phyloP scores from a whole-genome alignment of 2,329 filamentous ascomycete genomes.

The Clonostachys rosea region DNA sequence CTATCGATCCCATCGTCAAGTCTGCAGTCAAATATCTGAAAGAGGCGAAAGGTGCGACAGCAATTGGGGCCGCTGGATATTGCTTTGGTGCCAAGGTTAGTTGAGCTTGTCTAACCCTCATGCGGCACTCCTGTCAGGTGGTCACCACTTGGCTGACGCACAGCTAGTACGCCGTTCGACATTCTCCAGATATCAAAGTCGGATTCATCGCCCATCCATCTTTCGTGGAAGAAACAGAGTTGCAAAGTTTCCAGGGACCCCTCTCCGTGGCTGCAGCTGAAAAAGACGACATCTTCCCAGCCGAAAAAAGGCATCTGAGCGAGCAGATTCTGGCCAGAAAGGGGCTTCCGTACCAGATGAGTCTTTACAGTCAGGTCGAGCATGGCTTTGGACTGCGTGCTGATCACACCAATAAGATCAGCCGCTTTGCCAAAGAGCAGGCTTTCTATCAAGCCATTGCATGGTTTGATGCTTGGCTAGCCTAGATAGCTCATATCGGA shows the following conservation, averaged over 20 bases:
- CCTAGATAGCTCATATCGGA: neutral
- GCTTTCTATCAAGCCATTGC: conserved; percentile 71
- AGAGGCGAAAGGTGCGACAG: conserved; percentile 45
- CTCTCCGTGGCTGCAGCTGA: conserved; percentile 63
- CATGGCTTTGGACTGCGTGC: conserved; percentile 74
- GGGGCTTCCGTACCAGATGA: conserved; percentile 69
- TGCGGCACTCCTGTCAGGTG: too few relatives aligned
- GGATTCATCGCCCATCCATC: conserved; percentile 75
- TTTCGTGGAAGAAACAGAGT: conserved; percentile 65
- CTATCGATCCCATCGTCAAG: conserved; percentile 19
- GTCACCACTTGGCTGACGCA: too few relatives aligned
- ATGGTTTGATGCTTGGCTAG: neutral
- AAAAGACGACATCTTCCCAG: conserved; percentile 60
- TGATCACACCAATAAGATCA: conserved; percentile 50
- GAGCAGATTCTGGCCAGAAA: conserved; percentile 50
- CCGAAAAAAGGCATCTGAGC: conserved; percentile 57
- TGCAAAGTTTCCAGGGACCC: conserved; percentile 60
- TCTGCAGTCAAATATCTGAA: conserved; percentile 44
- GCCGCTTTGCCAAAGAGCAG: conserved; percentile 73
- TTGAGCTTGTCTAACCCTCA: too few relatives aligned
- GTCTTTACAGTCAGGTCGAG: conserved; percentile 62
- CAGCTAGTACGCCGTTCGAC: conserved; percentile 63
- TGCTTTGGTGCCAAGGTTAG: conserved; percentile 58
- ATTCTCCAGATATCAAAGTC: conserved; percentile 60
- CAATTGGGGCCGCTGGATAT: conserved; percentile 64